Percentiles rank a stretch among this genome's conserved stretches.
phyloP scores from a whole-genome alignment of 108 stramenopile genomes.

The Cyclotella sp. region DNA sequence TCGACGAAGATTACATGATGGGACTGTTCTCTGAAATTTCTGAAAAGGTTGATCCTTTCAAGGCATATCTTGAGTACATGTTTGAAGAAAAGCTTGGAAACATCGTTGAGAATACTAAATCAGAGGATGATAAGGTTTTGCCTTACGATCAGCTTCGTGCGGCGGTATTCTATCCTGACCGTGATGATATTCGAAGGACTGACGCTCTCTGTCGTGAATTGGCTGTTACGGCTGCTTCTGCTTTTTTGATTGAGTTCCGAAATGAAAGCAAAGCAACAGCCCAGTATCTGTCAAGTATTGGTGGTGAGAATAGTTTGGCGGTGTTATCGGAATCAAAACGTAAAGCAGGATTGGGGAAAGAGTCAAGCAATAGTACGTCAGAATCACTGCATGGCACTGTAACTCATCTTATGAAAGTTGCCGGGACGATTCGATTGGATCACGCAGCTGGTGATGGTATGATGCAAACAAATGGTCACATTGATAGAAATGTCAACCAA shows the following conservation, averaged over 20 bases:
- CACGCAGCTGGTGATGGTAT: neutral
- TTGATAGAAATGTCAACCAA: neutral
- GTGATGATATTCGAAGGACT: neutral
- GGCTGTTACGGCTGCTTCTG: neutral
- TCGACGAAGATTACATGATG: conserved; percentile 33
- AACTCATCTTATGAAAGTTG: neutral
- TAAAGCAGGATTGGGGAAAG: conserved; percentile 3
- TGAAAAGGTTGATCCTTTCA: neutral
- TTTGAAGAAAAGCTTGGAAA: conserved; percentile 1
- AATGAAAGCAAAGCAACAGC: neutral
- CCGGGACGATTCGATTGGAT: neutral
- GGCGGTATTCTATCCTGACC: neutral
- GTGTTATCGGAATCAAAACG: neutral
- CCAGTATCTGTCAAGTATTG: neutral
- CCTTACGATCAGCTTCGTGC: neutral
- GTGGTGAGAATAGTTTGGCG: neutral
- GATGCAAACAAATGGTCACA: neutral
- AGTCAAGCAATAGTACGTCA: conserved; percentile 1
- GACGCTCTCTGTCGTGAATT: neutral
- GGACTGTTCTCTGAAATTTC: neutral
- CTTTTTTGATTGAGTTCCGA: neutral
- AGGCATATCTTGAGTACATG: conserved; percentile 4
- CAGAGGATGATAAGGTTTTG: neutral
- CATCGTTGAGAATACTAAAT: no score
- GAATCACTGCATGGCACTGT: neutral